Base-by-base conservation (phyloP, 768 basidiomycete genomes). In the Lactifluus volemus region DNA sequence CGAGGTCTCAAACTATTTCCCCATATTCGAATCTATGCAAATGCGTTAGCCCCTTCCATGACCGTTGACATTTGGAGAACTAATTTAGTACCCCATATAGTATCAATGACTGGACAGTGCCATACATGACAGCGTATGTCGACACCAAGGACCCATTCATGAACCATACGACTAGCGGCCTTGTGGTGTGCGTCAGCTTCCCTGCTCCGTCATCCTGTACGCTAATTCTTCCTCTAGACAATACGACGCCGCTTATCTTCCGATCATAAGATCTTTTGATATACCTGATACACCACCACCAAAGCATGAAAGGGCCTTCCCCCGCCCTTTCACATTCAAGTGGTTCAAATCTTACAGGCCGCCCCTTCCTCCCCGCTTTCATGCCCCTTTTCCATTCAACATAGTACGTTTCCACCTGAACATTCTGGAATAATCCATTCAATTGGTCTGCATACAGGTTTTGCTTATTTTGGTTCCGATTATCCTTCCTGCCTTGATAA, bases 91-190 rank as follows among this genome's bases (percentile, higher is more conserved):
- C 4, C 8, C 25, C 25, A 34, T 19, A 0, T 61, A 87, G 85
- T 3, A 71, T 90, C 15, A 84, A 86, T 66, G 92, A 95, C 67
- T 59, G 75, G 3, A 92, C 92, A 0, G 92, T 96, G 2, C 89
- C 93, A 0, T 95, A 88, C 68, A 74, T 87, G 15, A 92, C 89
- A 1, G 82, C 88, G 7, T 83, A 84, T 8, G 86, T 92, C 36
- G 86, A 89, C 60, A 71, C 75, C 0, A 72, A 79, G 62, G 88
- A 95, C 70, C 78, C 82, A 0, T 92, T 92, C 69, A 73, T 75
- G 12, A 78, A 81, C 14, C 74, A 81, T 63, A 72, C 75, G 21
- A 73, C 70, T 0, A 85, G 78, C 59, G 88, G 86, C 2, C 73
- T 92, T 21, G 70, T 84, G 66, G 70, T 92, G 85, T 87, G 71